Conservation (phyloP, 2,329 filamentous ascomycete genomes). For the Scytalidium lignicola region DNA sequence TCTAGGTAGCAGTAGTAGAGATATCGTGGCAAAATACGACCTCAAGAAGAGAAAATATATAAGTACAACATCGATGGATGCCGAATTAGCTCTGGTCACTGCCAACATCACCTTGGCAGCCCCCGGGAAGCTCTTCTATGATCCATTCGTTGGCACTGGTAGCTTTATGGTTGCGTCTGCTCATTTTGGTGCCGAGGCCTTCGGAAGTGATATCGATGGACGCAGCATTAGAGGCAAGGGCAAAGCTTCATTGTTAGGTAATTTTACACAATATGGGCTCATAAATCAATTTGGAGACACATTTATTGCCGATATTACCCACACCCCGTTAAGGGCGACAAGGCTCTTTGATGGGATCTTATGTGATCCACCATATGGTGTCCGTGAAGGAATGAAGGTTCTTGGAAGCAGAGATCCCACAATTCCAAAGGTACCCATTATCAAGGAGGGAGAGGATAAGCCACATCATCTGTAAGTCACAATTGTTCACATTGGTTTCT, state of each 20-base stretch:
- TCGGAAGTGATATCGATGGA: slow-evolving; percentile 92
- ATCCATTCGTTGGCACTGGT: slow-evolving; percentile 93
- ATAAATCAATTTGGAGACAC: slow-evolving; percentile 63
- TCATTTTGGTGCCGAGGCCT: slow-evolving; percentile 78
- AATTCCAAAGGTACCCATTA: slow-evolving; percentile 50
- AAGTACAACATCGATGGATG: slow-evolving; percentile 95
- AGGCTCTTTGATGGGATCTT: slow-evolving; percentile 80
- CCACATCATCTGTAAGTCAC: slow-evolving; percentile 58
- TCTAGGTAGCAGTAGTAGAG: slow-evolving; percentile 61
- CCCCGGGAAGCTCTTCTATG: slow-evolving; percentile 83
- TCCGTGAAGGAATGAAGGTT: slow-evolving; percentile 85
- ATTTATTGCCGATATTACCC: slow-evolving; percentile 83
- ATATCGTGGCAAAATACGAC: slow-evolving; percentile 69
- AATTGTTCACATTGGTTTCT: not conserved
- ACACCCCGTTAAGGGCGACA: slow-evolving; percentile 63
- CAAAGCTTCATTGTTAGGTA: slow-evolving; percentile 50
- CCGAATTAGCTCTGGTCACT: slow-evolving; percentile 83
- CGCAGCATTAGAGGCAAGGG: slow-evolving; percentile 73
- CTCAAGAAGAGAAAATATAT: slow-evolving; percentile 94
- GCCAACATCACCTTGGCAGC: slow-evolving; percentile 83
- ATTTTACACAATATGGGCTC: slow-evolving; percentile 81
- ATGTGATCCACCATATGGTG: slow-evolving; percentile 94
- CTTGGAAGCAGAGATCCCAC: slow-evolving; percentile 69
- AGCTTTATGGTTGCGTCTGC: slow-evolving; percentile 88
- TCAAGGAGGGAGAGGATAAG: slow-evolving; percentile 59